These are phyloP conservation scores for Jatropha multifida DNA, from an alignment of 441 rosid genomes.

Conservation along the genomic window DNA sequence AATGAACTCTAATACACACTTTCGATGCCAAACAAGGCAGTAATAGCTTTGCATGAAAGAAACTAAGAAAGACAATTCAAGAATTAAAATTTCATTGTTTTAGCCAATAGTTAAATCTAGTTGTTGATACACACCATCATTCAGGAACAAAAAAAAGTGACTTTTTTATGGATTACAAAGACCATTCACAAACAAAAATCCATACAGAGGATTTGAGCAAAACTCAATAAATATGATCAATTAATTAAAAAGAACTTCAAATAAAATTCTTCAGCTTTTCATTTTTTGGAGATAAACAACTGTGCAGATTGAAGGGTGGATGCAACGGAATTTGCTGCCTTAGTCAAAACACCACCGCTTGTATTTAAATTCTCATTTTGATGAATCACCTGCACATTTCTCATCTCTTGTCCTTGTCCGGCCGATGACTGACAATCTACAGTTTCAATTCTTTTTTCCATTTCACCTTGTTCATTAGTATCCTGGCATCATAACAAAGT, in stretches of 20 bases:
- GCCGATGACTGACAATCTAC: slow-evolving; percentile 46
- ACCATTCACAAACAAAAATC: background rate
- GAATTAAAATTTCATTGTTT: too few relatives aligned
- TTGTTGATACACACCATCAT: background rate
- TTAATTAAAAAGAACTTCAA: background rate
- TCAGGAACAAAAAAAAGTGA: background rate
- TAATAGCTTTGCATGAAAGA: too few relatives aligned
- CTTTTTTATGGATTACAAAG: background rate
- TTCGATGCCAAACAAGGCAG: too few relatives aligned
- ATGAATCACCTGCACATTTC: slow-evolving; percentile 43
- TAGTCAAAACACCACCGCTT: slow-evolving; percentile 57
- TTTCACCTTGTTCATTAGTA: slow-evolving; percentile 28
- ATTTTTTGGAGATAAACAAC: slow-evolving; percentile 43
- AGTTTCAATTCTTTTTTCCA: slow-evolving; percentile 41
- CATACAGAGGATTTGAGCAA: background rate
- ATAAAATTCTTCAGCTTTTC: background rate
- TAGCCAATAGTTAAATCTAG: too few relatives aligned
- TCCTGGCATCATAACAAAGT: slow-evolving; percentile 15
- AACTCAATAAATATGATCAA: background rate
- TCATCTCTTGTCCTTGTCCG: slow-evolving; percentile 48
- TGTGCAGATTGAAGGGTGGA: slow-evolving; percentile 55
- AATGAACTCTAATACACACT: too few relatives aligned
- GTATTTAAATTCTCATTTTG: slow-evolving; percentile 32
- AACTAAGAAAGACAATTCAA: too few relatives aligned
- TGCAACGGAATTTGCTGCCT: slow-evolving; percentile 58